These are phyloP conservation scores for Trichoderma reesei DNA, from an alignment of 495 filamentous ascomycete species.

Conservation along the genomic window DNA sequence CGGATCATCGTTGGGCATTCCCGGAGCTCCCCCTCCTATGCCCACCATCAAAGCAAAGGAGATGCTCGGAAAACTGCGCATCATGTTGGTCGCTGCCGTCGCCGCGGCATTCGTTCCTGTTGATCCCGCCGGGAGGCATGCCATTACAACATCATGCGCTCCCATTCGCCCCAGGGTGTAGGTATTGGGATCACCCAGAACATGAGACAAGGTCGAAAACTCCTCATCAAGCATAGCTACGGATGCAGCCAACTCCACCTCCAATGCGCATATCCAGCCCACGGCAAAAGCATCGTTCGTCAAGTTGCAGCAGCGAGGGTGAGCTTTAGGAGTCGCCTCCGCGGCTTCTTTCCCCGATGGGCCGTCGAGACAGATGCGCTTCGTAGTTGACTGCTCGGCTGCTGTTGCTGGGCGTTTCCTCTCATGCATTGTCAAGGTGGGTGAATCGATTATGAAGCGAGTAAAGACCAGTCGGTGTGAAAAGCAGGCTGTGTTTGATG, in stretches of 20 bases:
- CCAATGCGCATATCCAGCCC: not conserved
- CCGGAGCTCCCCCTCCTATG: conserved; percentile 17
- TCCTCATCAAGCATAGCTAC: not conserved
- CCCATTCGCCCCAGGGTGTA: conserved; percentile 26
- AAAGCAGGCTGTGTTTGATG: too few relatives aligned
- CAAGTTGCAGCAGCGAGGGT: not conserved
- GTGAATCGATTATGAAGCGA: too few relatives aligned
- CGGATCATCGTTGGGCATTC: not conserved
- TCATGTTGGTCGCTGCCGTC: conserved; percentile 18
- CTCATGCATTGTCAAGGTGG: too few relatives aligned
- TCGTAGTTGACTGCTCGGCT: too few relatives aligned
- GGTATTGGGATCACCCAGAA: conserved; percentile 11
- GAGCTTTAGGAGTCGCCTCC: too few relatives aligned
- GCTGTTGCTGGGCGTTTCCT: too few relatives aligned
- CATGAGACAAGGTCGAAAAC: not conserved
- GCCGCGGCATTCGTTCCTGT: conserved; percentile 25
- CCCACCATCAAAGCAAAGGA: conserved; percentile 17
- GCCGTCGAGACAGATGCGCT: too few relatives aligned
- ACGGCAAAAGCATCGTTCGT: not conserved
- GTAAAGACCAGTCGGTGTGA: too few relatives aligned
- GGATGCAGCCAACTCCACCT: not conserved
- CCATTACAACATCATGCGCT: conserved; percentile 26
- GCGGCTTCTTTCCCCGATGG: too few relatives aligned
- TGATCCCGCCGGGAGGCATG: conserved; percentile 23
- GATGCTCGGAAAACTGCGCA: conserved; percentile 16